Base-by-base conservation (phyloP, 164 flowering plant species). In the Vitis amurensis region DNA sequence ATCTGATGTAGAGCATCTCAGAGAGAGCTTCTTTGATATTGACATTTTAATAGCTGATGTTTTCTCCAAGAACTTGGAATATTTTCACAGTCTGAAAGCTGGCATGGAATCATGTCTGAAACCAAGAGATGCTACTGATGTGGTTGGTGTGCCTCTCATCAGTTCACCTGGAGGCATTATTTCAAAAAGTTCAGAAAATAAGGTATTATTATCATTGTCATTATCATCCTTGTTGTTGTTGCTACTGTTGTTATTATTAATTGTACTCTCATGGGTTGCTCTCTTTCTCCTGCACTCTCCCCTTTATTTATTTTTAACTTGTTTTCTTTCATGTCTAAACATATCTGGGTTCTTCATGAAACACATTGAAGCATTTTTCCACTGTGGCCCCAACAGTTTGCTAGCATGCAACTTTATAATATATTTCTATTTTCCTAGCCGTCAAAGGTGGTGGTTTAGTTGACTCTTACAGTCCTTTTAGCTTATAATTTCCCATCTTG, bases 51-150 rank as follows among this genome's bases (percentile, higher is more conserved):
- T 90, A 15, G 77, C 64, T 31, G 78, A 74, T 79, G 77, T 80
- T 76, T 80, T 84, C 62, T 68, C 82, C 17, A 81, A 78, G 74
- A 92, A 90, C 53, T 52, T 83, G 78, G 92, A 86, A 66, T 76
- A 81, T 73, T 73, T 90, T 62, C 71, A 73, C 13, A 71, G 78
- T 71, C 74, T 90, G 67, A 82, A 83, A 75, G 74, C 80, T 59
- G 76, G 76, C 61, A 55, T 92, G 59, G 74, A 76, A 53, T 78
- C 85, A 59, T 77, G 76, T 64, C 61, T 83, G 72, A 76, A 87
- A 59, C 68, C 62, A 66, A 70, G 63, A 55, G 84, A 70, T 61
- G 70, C 76, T 31, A 19, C 68, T 64, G 27, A 63, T 50, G 56
- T 67, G 61, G 58, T 58, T 70, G 68, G 59, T 15, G 31, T 71